Base-by-base conservation (phyloP, 2,329 filamentous ascomycete species). In the Xylariales sp. region DNA sequence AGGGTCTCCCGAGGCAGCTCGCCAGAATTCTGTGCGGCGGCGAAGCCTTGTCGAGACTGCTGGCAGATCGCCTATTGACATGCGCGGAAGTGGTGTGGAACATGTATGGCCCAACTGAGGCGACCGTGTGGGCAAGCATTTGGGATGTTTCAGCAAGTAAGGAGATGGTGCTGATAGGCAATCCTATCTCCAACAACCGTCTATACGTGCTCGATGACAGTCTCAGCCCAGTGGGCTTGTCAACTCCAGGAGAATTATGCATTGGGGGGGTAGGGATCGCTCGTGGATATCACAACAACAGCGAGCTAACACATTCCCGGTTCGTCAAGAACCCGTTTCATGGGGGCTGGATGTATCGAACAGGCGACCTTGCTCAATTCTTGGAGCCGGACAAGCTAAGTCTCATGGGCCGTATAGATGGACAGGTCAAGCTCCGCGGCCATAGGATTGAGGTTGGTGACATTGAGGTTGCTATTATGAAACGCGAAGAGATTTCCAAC, bases 131-230 rank as follows among this genome's bases (percentile, higher is more conserved):
- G 19, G 50, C 40, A 16, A 53, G 47, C 29, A 48, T 52, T 11
- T 52, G 54, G 47, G 50, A 33, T 38, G 50, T 58, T 11, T 15
- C 43, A 4, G 18, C 36, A 17, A 53, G 42, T 16, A 31, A 51
- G 8, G 47, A 49, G 36, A n/a, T n/a, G n/a, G 38, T 55, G 4
- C 25, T 47, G 6, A 49, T 56, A 34, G 55, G 55, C 31, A 39
- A 41, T 8, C 53, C 53, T 11, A 42, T 56, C 18, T 39, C 41
- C 4, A 69, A 68, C 43, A 59, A 56, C 33, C 45, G 48, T 1
- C 44, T 63, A 16, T 70, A 65, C 43, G 56, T 73, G 17, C 37
- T 72, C 1, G 67, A 69, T 40, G 44, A 53, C 10, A 35, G 62
- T 6, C 47, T 55, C 29, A 41, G 59, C 14, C 54, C 61, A 1